Conservation (phyloP, 768 basidiomycete genomes). For the Lactifluus piperatus region DNA sequence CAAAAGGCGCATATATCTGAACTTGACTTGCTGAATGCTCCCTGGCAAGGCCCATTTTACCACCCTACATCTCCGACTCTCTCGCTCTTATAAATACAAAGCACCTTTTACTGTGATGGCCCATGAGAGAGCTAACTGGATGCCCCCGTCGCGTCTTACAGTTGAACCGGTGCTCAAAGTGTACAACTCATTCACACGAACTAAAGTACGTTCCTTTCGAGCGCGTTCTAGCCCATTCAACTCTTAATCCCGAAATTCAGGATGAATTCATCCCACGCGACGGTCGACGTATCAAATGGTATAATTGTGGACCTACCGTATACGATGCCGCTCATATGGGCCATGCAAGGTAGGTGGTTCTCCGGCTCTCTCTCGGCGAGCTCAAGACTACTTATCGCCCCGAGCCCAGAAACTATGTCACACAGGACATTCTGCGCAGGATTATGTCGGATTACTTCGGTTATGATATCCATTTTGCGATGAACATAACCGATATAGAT, state of each 20-base stretch:
- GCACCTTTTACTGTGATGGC: constrained; percentile 41
- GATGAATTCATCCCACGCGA: constrained; percentile 65
- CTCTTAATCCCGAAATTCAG: constrained; percentile 31
- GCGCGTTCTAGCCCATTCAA: not conserved
- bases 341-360: constrained; percentile 68
- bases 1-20: not conserved
- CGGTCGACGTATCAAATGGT: constrained; percentile 86
- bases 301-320: constrained; percentile 98
- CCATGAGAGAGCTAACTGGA: constrained; percentile 50
- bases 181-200: constrained; percentile 88
- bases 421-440: constrained; percentile 83
- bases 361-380: not conserved
- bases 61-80: not conserved
- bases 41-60: not conserved
- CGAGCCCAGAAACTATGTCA: constrained; percentile 79
- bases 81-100: too few species aligned
- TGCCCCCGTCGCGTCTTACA: constrained; percentile 34
- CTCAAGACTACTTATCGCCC: not conserved
- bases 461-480: constrained; percentile 96
- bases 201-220: constrained; percentile 51
- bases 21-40: constrained; percentile 3
- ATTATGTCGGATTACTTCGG: constrained; percentile 95
- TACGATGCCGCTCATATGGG: constrained; percentile 99
- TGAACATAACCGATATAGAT: constrained; percentile 99
- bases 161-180: constrained; percentile 68